Base-by-base conservation (phyloP, 2,329 filamentous ascomycete genomes). In the Calonectria montana region DNA sequence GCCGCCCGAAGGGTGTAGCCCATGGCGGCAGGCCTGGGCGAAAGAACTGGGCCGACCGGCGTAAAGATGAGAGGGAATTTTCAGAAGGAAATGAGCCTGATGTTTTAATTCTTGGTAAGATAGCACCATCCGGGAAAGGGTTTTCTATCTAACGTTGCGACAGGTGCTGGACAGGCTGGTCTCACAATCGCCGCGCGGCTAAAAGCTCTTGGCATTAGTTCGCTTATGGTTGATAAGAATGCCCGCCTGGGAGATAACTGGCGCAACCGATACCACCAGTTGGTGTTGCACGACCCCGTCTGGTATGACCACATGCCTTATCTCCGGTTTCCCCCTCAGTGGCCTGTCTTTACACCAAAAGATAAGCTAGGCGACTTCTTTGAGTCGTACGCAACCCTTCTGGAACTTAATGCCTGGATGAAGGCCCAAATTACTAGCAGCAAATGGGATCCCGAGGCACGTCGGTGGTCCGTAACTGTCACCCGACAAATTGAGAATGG, bases 341-440 rank as follows among this genome's bases (percentile, higher is more conserved):
- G 92, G 92, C 92, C 92, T 4, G 83, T 92, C 27, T 94, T 93
- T 80, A 93, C 91, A 0, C 91, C 92, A 7, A 94, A 94, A 77
- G 92, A 94, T 80, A 94, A 94, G 78, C 83, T 94, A 0, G 92
- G 86, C 2, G 90, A 93, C 48, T 94, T 90, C 82, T 91, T 94
- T 71, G 91, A 93, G 74, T 84, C 88, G 0, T 94, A 94, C 74
- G 92, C 88, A 0, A 87, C 84, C 6, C 81, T 90, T 0, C 85
- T 94, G 18, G 92, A 94, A 75, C 86, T 94, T 37, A 92, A 94
- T 72, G 87, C 93, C 25, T 94, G 92, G 92, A 89, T 86, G 1
- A 82, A 81, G 13, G 90, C 90, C 0, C 0, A 80, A 78, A 2
- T 81, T 82, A 0, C 83, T 87, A 0, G 27, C 39, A 71, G 69